Evolutionary conservation across 352 stramenopile species (phyloP), one percentile per base, ranked within the genome.

Genomic region (Pythium guiyangense): DNA sequence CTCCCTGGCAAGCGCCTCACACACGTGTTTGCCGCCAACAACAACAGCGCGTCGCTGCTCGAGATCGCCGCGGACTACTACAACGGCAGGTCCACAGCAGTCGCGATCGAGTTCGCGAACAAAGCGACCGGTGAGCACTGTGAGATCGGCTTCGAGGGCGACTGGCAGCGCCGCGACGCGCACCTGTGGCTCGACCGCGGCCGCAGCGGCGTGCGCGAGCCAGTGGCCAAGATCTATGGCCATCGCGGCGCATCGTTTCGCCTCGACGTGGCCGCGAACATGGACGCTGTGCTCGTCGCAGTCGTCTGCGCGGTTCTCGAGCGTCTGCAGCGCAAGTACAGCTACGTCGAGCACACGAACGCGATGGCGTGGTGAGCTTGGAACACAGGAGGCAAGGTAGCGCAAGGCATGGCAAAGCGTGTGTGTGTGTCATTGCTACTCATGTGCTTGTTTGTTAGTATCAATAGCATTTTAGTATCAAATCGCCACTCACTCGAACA

Each of bases 281-380:
- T 75, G 15, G 68, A 75, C 47, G 51, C 49, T 22, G 64, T 54
- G 22, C 45, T 72, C n/a, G 57, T 74, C 25, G 55, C 66, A 20
- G 48, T 74, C n/a, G 34, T 74, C n/a, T 71, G 63, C 22, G 45
- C 61, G 2, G 55, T 59, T 6, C 35, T 74, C 27, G 20, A 50
- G 39, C 34, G 49, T 4, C 22, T 39, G 9, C 9, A 57, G 18
- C 18, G 52, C 4, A 26, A 54, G 9, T 54, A n/a, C 49, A 18
- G n/a, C 42, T 34, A 42, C 25, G 31, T 52, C 31, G 31, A 26
- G 12, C 48, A 43, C 17, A 42, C 48, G 8, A 42, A 40, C 20
- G 44, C 44, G 25, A 49, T 49, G 44, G 25, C 44, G 22, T 46
- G 40, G 40, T 46, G 40, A n/a, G n/a, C n/a, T n/a, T n/a, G n/a